Evolutionary conservation across 2,329 filamentous ascomycete species (phyloP), one percentile per base, ranked within the genome.

Genomic region (Arthrobotrys sphaeroides): DNA sequence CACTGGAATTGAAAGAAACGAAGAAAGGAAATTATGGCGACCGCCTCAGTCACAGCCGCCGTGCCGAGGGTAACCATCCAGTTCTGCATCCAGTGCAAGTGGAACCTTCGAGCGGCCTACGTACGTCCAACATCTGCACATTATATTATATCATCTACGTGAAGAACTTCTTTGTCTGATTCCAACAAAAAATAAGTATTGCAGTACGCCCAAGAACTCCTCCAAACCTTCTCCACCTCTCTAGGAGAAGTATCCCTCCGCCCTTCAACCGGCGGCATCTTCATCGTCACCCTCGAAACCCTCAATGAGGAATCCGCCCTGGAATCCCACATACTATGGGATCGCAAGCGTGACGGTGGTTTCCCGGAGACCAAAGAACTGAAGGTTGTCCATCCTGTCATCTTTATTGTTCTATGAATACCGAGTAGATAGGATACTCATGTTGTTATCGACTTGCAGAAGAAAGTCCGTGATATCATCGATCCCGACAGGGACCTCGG

Each of bases 131-230:
- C 4, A 22, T 20, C 12, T 33, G 12, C 26, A 6, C 4, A 22
- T 42, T 10, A 20, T 2, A 45, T 28, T 31, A n/a, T n/a, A 43
- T 10, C 51, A 43, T 20, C n/a, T 6, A 20, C 38, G 18, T 24
- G 38, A 12, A 42, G 18, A n/a, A 22, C 28, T 38, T 38, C 64
- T 68, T 60, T 51, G 40, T 40, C 38, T 31, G 33, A 53, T 28
- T 16, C 38, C 43, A 40, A 42, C 40, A 43, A 24, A 26, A 47
- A 9, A 60, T 31, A n/a, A n/a, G n/a, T n/a, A n/a, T n/a, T n/a
- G n/a, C n/a, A 97, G 92, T 97, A 91, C 82, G 94, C 90, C 55
- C 95, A 98, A 86, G 95, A 98, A 83, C 89, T 99, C 47, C 89
- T 99, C 38, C 96, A 93, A 0, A 99, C 94, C 0, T 99, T 99